Evolutionary conservation across 805 yeast species (phyloP).

Genomic region (Ascoidea rubescens): DNA sequence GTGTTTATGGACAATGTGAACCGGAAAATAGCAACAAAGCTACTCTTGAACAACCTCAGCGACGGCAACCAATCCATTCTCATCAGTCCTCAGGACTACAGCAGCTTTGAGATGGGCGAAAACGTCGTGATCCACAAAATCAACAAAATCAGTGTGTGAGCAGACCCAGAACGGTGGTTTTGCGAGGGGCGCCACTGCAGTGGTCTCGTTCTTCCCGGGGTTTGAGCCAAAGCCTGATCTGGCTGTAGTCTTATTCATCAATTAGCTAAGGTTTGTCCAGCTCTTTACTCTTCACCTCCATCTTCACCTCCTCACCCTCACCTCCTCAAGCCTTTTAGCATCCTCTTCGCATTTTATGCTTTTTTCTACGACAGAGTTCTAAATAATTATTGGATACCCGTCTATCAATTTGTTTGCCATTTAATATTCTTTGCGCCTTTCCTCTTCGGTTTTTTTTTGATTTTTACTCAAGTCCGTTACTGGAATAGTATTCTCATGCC

Average conservation of each 20-base stretch:
- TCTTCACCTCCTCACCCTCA: neutral
- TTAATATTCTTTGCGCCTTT: neutral
- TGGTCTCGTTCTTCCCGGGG: neutral
- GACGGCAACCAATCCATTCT: conserved; percentile 71
- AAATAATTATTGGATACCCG: too few species aligned
- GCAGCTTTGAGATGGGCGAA: conserved; percentile 42
- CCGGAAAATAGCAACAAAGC: conserved; percentile 61
- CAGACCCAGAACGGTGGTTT: neutral
- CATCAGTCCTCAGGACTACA: conserved; percentile 89
- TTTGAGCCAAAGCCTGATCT: neutral
- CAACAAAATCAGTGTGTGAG: conserved; percentile 4
- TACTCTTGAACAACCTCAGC: conserved; percentile 57
- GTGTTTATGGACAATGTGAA: conserved; percentile 95
- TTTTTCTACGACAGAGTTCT: too few species aligned
- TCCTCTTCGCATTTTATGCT: too few species aligned
- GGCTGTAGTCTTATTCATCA: neutral
- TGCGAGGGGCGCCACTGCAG: neutral
- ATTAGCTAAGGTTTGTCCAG: neutral
- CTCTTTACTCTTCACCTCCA: neutral
- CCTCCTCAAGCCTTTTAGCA: too few species aligned
- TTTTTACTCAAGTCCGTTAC: neutral
- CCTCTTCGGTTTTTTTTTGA: neutral
- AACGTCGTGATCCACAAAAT: conserved; percentile 57
- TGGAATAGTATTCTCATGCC: too few species aligned
- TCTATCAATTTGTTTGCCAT: too few species aligned